A percentile compares a stretch with the other conserved stretches of the same genome.
Evolutionary conservation across 352 stramenopile species (phyloP).

Genomic region (Phytopythium helicoides): DNA sequence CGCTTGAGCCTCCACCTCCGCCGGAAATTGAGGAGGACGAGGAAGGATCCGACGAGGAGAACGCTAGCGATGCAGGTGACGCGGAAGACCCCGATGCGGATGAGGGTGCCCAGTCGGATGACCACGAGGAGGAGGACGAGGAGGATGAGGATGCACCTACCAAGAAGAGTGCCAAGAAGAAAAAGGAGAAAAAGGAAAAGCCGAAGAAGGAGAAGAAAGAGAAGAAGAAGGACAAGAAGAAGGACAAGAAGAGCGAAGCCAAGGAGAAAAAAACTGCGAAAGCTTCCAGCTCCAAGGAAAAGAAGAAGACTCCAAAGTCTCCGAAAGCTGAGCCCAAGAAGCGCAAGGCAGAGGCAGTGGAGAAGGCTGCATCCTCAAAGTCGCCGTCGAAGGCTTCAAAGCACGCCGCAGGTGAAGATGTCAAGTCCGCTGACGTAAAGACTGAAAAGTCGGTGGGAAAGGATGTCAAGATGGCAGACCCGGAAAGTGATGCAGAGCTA

Average conservation of each 20-base stretch:
- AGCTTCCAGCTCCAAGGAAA: constrained; percentile 27
- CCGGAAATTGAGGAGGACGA: constrained; percentile 16
- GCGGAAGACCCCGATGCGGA: constrained; percentile 16
- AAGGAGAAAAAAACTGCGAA: constrained; percentile 36
- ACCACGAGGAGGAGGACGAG: constrained; percentile 17
- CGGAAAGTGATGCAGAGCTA: constrained; percentile 34
- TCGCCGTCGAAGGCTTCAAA: no score
- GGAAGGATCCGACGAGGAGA: no score
- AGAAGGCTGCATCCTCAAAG: no score
- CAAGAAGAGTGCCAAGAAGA: constrained; percentile 20
- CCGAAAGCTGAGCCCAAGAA: constrained; percentile 10
- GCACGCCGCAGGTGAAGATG: no score
- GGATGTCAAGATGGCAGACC: no score
- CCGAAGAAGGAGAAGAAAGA: constrained; percentile 36
- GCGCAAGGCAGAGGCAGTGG: no score
- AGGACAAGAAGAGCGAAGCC: constrained; percentile 8
- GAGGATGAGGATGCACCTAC: constrained; percentile 18
- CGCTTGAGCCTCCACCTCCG: constrained; percentile 62
- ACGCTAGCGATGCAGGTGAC: constrained; percentile 24
- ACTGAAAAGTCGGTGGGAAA: no score
- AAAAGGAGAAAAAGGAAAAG: no score
- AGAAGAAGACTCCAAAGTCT: constrained; percentile 22
- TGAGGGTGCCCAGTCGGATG: constrained; percentile 17
- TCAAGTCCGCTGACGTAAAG: no score
- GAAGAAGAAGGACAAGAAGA: constrained; percentile 30